Evolutionary conservation across 75 land plant genomes (phyloP).

Genomic region (Pinus taeda): DNA sequence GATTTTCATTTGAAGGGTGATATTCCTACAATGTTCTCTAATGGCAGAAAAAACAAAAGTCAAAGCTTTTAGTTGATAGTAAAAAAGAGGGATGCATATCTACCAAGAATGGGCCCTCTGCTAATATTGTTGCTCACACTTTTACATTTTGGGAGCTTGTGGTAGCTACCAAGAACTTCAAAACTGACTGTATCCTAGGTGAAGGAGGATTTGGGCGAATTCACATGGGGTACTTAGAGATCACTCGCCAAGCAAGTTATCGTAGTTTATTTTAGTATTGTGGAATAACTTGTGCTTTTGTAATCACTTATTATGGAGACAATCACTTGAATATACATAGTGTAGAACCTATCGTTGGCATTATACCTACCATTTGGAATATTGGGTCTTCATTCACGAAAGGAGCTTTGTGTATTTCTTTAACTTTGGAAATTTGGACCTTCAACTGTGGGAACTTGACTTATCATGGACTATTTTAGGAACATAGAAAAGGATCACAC

Average conservation of each 20-base stretch:
- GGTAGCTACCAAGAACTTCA: constrained; percentile 41
- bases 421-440: no score
- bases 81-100: constrained; percentile 10
- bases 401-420: neutral
- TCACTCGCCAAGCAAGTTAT: constrained; percentile 8
- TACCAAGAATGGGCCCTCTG: constrained; percentile 1
- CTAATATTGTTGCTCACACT: constrained; percentile 25
- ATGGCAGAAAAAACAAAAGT: no score
- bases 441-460: neutral
- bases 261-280: neutral
- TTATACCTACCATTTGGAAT: neutral
- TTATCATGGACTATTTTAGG: neutral
- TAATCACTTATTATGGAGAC: no score
- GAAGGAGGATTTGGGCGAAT: constrained; percentile 67
- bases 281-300: no score
- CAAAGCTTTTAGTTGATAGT: no score
- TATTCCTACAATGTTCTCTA: no score
- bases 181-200: constrained; percentile 42
- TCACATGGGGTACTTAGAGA: constrained; percentile 35
- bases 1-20: no score
- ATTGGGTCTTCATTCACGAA: neutral
- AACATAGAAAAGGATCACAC: neutral
- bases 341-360: neutral
- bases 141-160: constrained; percentile 41
- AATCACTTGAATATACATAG: neutral